Evolutionary conservation across 768 basidiomycete species (phyloP), one percentile per base, ranked within the genome.

Genomic region (Auriscalpium orientale): DNA sequence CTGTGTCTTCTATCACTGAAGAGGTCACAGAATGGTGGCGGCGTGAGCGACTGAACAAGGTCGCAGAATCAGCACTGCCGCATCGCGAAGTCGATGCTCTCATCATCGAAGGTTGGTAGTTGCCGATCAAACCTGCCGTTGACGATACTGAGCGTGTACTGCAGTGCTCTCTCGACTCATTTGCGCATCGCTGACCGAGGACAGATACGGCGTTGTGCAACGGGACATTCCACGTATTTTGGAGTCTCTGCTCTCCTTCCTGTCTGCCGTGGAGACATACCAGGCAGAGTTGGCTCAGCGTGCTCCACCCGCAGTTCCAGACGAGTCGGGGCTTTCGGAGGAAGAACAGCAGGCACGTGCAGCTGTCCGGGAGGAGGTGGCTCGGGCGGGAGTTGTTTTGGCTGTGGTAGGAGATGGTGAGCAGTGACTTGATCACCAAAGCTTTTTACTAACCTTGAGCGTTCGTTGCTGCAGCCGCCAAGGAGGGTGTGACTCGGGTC

Each of bases 141-240:
- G 28, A 28, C 28, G n/a, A 20, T 48, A 33, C 45, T 28, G 44
- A 12, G 12, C 11, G 52, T 11, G 18, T 34, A n/a, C 46, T 49
- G 5, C 61, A 91, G 90, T 82, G 6, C 73, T 94, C 4, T 79
- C 86, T 1, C 76, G 79, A 49, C 73, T 93, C 8, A 76, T 80
- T 8, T 86, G 83, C 56, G 81, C 84, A 0, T 93, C 91, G 4
- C 71, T 94, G 13, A 74, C 76, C 1, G 92, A 93, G 67, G 91
- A 95, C 70, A 76, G 78, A 18, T 92, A 85, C 64, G 91, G 91
- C 20, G 80, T 85, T 36, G 89, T 92, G 12, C 92, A 94, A 66
- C 76, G 87, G 11, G 92, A 94, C 65, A 89, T 91, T 18, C 87
- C 91, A 0, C 83, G 81, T 57, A 82, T 91, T 33, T 67, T 95